phyloP scores from a whole-genome alignment of 352 stramenopile species.

The Phytophthora fragariaefolia region DNA sequence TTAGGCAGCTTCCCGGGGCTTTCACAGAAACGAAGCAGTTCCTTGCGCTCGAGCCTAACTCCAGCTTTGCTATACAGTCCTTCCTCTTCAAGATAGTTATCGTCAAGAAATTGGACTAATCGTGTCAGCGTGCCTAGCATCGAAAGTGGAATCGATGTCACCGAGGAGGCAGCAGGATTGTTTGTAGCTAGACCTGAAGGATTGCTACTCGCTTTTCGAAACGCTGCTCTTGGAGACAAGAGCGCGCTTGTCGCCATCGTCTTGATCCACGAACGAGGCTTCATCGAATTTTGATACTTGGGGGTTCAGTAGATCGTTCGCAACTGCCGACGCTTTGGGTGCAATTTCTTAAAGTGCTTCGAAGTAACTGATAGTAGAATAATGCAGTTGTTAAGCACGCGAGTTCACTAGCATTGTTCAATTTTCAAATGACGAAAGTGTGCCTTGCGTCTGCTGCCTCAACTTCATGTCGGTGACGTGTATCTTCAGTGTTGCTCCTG shows the following conservation, averaged over 20 bases:
- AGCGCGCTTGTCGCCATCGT: slow-evolving; percentile 27
- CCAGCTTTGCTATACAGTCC: slow-evolving; percentile 56
- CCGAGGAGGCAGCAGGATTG: background rate
- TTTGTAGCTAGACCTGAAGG: background rate
- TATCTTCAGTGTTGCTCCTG: slow-evolving; percentile 5
- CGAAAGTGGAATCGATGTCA: slow-evolving; percentile 37
- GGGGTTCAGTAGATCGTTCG: background rate
- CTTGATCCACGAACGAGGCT: slow-evolving; percentile 39
- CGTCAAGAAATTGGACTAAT: slow-evolving; percentile 55
- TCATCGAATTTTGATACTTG: slow-evolving; percentile 17
- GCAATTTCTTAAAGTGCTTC: too few species aligned
- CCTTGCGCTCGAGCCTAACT: slow-evolving; percentile 24
- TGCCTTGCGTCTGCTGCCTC: background rate
- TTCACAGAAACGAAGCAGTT: slow-evolving; percentile 33
- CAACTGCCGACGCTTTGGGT: slow-evolving; percentile 33
- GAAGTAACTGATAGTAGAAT: too few species aligned
- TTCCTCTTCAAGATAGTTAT: slow-evolving; percentile 53
- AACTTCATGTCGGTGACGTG: slow-evolving; percentile 5
- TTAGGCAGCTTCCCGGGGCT: slow-evolving; percentile 32
- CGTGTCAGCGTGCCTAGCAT: slow-evolving; percentile 42
- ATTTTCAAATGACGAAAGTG: too few species aligned
- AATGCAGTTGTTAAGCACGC: too few species aligned
- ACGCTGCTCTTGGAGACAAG: slow-evolving; percentile 23
- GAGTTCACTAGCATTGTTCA: too few species aligned
- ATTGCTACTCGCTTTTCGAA: slow-evolving; percentile 28